phyloP scores from a whole-genome alignment of 2,329 filamentous ascomycete genomes.

The Diaporthe citriasiana region DNA sequence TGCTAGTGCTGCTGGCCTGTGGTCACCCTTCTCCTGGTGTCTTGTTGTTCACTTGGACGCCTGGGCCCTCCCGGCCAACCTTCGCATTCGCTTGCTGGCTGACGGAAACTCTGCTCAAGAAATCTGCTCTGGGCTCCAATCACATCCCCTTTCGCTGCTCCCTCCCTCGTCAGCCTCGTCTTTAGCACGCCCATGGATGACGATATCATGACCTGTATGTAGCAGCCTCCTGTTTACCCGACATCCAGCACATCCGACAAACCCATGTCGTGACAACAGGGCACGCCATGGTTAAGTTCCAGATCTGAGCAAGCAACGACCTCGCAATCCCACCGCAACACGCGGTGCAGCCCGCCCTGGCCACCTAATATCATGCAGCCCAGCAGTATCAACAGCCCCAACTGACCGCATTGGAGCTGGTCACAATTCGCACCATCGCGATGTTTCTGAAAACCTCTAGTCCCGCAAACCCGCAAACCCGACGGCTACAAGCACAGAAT shows the following conservation, averaged over 20 bases:
- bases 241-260: not conserved
- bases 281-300: not conserved
- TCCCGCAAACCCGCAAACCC: not conserved
- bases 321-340: conserved; percentile 17
- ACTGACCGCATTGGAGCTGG: not conserved
- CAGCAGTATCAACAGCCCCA: not conserved
- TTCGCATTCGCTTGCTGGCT: conserved; percentile 28
- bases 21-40: not conserved
- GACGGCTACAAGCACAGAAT: not conserved
- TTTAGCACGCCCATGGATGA: not conserved
- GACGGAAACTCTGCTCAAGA: conserved; percentile 1
- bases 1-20: conserved; percentile 10
- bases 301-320: conserved; percentile 16
- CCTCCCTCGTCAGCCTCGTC: conserved; percentile 9
- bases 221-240: not conserved
- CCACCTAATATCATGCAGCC: conserved; percentile 1
- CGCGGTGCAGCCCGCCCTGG: conserved; percentile 14
- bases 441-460: not conserved
- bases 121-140: not conserved
- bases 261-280: not conserved
- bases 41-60: not conserved
- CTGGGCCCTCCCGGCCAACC: conserved; percentile 21
- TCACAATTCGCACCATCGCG: not conserved
- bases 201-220: not conserved
- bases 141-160: not conserved